These are phyloP conservation scores for Suhomyces maxii DNA, from an alignment of 1,139 yeast genomes.

Conservation along the genomic window DNA sequence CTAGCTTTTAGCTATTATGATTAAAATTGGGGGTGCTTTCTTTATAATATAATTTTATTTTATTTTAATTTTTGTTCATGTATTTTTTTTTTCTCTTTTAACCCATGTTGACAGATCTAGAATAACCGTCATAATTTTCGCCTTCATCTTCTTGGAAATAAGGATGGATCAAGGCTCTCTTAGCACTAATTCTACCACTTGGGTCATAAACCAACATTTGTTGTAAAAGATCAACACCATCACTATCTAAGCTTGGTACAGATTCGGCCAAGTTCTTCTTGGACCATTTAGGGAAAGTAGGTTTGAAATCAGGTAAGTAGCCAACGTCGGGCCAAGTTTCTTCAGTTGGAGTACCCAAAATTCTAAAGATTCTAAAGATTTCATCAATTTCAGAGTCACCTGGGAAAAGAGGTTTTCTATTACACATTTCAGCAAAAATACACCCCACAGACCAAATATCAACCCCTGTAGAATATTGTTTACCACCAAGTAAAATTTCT, in stretches of 20 bases:
- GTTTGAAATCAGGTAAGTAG: slow-evolving; percentile 89
- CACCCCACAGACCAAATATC: slow-evolving; percentile 99
- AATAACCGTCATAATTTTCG: slow-evolving; percentile 29
- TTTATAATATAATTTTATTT: no score
- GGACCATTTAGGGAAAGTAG: slow-evolving; percentile 94
- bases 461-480: slow-evolving; percentile 96
- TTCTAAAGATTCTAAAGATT: slow-evolving; percentile 89
- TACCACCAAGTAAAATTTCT: slow-evolving; percentile 91
- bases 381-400: slow-evolving; percentile 99
- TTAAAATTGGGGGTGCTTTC: no score
- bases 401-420: slow-evolving; percentile 91
- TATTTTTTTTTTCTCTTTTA: slow-evolving; percentile 13
- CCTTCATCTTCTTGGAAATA: slow-evolving; percentile 63
- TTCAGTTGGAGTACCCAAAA: slow-evolving; percentile 93
- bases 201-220: slow-evolving; percentile 89
- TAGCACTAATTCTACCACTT: slow-evolving; percentile 90
- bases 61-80: no score
- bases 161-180: slow-evolving; percentile 87
- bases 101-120: slow-evolving; percentile 44
- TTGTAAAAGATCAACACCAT: slow-evolving; percentile 81
- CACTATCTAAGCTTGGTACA: slow-evolving; percentile 79
- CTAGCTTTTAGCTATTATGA: no score
- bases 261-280: slow-evolving; percentile 67
- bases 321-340: slow-evolving; percentile 96
- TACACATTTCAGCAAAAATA: slow-evolving; percentile 97